These are phyloP conservation scores for Tanacetum coccineum DNA, from an alignment of 129 eudicot genomes.

Conservation along the genomic window DNA sequence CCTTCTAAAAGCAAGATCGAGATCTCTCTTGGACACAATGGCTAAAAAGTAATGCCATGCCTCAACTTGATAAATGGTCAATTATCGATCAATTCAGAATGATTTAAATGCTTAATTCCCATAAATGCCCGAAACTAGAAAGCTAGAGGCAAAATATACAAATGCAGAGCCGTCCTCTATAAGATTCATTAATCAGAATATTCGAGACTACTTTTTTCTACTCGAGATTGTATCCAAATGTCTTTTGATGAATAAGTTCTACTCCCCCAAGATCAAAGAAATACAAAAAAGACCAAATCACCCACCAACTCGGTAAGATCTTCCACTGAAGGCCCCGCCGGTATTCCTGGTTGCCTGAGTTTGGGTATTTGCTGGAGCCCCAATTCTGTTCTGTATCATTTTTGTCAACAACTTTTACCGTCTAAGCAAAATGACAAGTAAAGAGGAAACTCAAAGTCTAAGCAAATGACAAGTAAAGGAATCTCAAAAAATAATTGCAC, in stretches of 20 bases:
- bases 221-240: background rate
- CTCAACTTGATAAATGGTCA: too few relatives aligned
- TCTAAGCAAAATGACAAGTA: constrained; percentile 2
- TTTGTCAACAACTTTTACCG: constrained; percentile 21
- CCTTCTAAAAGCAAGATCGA: too few relatives aligned
- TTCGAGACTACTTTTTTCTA: constrained; percentile 2
- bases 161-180: background rate
- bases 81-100: background rate
- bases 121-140: background rate
- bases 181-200: background rate
- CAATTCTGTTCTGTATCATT: constrained; percentile 25
- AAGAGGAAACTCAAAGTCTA: too few relatives aligned
- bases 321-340: constrained; percentile 15
- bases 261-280: background rate
- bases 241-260: background rate
- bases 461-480: background rate
- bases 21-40: too few relatives aligned
- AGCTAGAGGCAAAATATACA: background rate
- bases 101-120: background rate
- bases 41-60: too few relatives aligned
- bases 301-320: constrained; percentile 24
- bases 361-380: constrained; percentile 15
- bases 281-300: background rate
- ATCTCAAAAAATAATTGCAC: background rate
- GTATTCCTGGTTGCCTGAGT: constrained; percentile 9